Evolutionary conservation across 2,329 filamentous ascomycete genomes (phyloP), one percentile per base, ranked within the genome.

Genomic region (Apiospora phragmitis): DNA sequence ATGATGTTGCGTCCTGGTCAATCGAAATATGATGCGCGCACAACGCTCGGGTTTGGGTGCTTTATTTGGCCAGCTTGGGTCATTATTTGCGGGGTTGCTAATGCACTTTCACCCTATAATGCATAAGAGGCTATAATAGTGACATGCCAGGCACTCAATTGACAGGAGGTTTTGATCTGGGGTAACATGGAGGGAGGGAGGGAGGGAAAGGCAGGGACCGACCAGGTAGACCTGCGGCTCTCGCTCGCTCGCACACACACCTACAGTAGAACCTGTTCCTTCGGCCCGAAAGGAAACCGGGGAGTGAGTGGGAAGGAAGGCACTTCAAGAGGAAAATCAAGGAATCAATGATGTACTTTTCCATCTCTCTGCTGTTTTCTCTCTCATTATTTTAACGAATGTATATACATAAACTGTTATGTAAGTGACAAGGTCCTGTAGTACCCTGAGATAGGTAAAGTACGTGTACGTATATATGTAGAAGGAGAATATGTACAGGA

Each of bases 1-100:
- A 35, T 38, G 55, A 62, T 62, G 55, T 38, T 62, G 55, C 55
- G 55, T 62, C 32, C 55, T 62, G 55, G 32, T n/a, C 32, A 62
- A 62, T 38, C 55, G 32, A 62, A 59, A 59, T 59, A 59, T 32
- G 51, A 59, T 59, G 51, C 29, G n/a, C 51, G 51, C 51, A 59
- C 51, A 35, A 35, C 29, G 51, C 16, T 59, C 55, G 55, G 55
- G 18, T 35, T 62, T 38, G 55, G 55, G 21, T 62, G 55, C 55
- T 62, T 38, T 62, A 35, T 62, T 62, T 12, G 55, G 55, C 18
- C 32, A 38, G 21, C 32, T 18, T 18, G 55, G 55, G 55, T 38
- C 21, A 14, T 62, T 62, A 62, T 38, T 62, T 62, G 55, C 32
- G 55, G 55, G 55, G 55, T 38, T 38, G 14, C 8, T 35, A n/a